Base-by-base conservation (phyloP, 2,329 filamentous ascomycete genomes). In the Neoarthrinium moseri region DNA sequence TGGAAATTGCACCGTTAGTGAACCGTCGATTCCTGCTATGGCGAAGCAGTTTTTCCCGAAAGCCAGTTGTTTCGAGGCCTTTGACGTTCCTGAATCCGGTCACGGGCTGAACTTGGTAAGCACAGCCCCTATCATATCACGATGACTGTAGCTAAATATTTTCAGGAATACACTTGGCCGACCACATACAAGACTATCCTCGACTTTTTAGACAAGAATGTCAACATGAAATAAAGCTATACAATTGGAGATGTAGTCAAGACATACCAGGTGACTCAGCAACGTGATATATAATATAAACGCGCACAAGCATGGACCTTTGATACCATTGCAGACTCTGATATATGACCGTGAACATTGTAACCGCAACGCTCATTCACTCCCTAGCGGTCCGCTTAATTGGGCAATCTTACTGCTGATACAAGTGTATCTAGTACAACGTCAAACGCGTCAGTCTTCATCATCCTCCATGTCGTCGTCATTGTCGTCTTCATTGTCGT, bases 1-100 rank as follows among this genome's bases (percentile, higher is more conserved):
- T 2, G 78, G 80, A 21, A 74, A 84, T 61, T 86, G 81, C 63
- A 57, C 68, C 4, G 66, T 73, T 0, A 66, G 64, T 13, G 52
- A 61, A 30, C 59, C 68, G 81, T 35, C 73, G 15, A 41, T 79
- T 1, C 73, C 45, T 2, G 38, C 67, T 4, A 56, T 62, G 15
- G 74, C 72, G 0, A 58, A 54, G 39, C 36, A 49, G 27, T 62
- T 62, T 26, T 78, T 81, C 53, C 63, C 68, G 3, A 64, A 73
- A 8, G 69, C 75, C 0, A 68, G 57, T 1, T 61, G 63, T 1
- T 82, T 84, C 55, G 68, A 77, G 45, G 67, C 77, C 0, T 74
- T 74, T 36, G 69, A 84, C 15, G 73, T 84, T 2, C 72, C 74
- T 0, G 66, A 68, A 3, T 74, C 77, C 29, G 66, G 74, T 0